Base-by-base conservation (phyloP, 768 basidiomycete species). In the Russula abietina region DNA sequence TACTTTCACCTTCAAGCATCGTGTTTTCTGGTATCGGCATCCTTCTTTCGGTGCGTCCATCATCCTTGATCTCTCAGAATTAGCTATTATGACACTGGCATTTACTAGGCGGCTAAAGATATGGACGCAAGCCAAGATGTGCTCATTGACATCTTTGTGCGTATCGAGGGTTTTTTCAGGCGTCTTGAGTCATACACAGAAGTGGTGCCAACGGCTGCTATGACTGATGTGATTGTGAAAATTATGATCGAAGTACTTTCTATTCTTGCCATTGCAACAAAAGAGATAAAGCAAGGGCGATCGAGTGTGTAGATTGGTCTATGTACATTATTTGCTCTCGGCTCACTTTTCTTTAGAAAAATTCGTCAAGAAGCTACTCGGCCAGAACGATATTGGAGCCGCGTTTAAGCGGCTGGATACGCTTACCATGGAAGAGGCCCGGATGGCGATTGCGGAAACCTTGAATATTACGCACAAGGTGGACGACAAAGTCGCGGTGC, bases 21-120 rank as follows among this genome's bases (percentile, higher is more conserved):
- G 33, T 60, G 16, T 33, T 60, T 36, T 14, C 30, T 1, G 60
- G 46, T 4, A 61, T 61, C 9, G 60, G 46, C 1, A 28, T 49
- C 3, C 60, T 61, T n/a, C 60, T 61, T 19, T 28, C 38, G 26
- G 60, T 61, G n/a, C 10, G 45, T 28, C n/a, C n/a, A 22, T 39
- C 36, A 2, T 43, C 24, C 4, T 48, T 26, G 12, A n/a, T 48
- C 2, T 17, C 24, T 54, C 24, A 7, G 2, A 8, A 12, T 1
- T 4, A 2, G 17, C 14, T 14, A 39, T 24, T 11, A 11, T 60
- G n/a, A 55, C 46, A 14, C 2, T 1, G 2, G 4, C 12, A 6
- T 38, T 30, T 26, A 2, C 30, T 49, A 61, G 60, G 54, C 60
- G 2, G 60, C 53, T n/a, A 55, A 55, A 11, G 54, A 55, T 17